A percentile compares a stretch with the other conserved stretches of the same genome.
Conservation (phyloP, 345 rosid species). For the Syzygium jambos region DNA sequence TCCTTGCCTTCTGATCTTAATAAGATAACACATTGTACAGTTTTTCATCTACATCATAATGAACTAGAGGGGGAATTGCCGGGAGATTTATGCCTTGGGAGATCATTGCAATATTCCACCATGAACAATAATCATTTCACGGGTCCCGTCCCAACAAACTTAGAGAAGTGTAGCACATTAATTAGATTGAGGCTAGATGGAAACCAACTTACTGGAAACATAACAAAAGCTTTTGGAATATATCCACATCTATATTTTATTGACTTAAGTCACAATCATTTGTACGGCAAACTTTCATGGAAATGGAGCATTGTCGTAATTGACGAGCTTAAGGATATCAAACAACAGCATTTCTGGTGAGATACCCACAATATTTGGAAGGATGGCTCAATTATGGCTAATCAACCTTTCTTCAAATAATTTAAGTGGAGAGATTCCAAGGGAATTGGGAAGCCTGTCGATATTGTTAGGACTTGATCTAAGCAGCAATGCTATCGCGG, state of each 20-base stretch:
- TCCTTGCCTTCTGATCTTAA: neutral
- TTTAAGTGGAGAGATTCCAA: neutral
- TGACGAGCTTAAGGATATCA: neutral
- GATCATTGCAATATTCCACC: rapidly evolving
- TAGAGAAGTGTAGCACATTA: neutral
- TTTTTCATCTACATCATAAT: rapidly evolving
- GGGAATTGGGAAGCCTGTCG: neutral
- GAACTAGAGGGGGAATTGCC: neutral
- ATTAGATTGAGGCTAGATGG: neutral
- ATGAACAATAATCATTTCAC: neutral
- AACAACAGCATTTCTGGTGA: neutral
- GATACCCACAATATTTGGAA: neutral
- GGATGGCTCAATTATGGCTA: rapidly evolving
- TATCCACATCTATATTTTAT: neutral
- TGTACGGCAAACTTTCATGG: neutral
- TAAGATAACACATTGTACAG: neutral
- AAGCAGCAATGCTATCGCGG: rapidly evolving
- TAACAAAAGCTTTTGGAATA: neutral
- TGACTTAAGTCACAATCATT: neutral
- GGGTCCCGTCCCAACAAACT: neutral
- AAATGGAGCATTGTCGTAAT: neutral
- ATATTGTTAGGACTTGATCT: neutral
- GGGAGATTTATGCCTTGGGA: rapidly evolving
- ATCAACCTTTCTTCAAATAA: neutral
- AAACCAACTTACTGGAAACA: neutral